A percentile compares a stretch with the other conserved stretches of the same genome.
Evolutionary conservation across 75 land plant genomes (phyloP).

Genomic region (Pseudotsuga menziesii): DNA sequence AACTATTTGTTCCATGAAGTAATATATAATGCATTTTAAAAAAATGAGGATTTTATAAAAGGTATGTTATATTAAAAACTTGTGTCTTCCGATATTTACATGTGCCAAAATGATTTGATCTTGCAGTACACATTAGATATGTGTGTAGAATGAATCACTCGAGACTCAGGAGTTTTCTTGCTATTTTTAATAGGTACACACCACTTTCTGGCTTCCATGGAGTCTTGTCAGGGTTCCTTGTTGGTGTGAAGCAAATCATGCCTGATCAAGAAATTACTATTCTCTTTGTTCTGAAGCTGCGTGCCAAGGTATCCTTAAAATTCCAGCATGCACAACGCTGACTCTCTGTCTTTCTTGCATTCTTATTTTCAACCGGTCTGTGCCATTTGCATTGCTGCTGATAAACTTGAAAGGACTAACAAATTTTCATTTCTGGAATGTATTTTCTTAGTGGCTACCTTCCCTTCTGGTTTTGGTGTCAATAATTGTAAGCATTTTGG

Average conservation of each 20-base stretch:
- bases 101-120: too few relatives aligned
- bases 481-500: conserved; percentile 46
- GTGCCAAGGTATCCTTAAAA: conserved; percentile 67
- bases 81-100: too few relatives aligned
- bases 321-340: background rate
- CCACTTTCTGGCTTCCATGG: conserved; percentile 95
- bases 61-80: too few relatives aligned
- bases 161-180: too few relatives aligned
- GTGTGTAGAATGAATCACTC: too few relatives aligned
- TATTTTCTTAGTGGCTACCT: conserved; percentile 79
- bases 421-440: background rate
- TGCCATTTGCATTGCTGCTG: background rate
- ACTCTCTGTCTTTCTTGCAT: background rate
- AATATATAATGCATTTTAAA: too few relatives aligned
- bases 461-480: conserved; percentile 54
- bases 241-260: conserved; percentile 86
- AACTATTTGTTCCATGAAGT: too few relatives aligned
- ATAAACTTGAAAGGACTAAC: background rate
- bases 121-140: too few relatives aligned
- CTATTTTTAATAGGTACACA: conserved; percentile 30
- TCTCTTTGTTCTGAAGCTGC: conserved; percentile 42
- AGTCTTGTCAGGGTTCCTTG: conserved; percentile 80
- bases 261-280: conserved; percentile 75
- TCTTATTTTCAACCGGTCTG: background rate
- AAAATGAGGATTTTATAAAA: too few relatives aligned